phyloP scores from a whole-genome alignment of 192 early-diverging fungal species.

The Coemansia reversa region DNA sequence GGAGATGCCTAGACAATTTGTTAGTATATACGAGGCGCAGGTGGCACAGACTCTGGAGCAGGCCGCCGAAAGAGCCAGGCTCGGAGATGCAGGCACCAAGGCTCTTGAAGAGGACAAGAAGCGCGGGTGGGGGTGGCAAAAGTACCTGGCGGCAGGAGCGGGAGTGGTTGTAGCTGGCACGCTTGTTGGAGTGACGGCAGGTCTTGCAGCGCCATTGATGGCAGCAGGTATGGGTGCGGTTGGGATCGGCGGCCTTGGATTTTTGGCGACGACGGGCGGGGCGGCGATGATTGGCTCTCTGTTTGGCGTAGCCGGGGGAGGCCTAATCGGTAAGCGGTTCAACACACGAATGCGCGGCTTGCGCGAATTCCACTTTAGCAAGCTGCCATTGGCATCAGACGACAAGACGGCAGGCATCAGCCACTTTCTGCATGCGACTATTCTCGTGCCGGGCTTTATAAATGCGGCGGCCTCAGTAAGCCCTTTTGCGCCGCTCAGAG shows the following conservation, averaged over 20 bases:
- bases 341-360: slow-evolving; percentile 46
- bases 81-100: slow-evolving; percentile 42
- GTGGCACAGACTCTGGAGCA: slow-evolving; percentile 31
- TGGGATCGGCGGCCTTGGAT: slow-evolving; percentile 52
- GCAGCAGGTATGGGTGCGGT: slow-evolving; percentile 56
- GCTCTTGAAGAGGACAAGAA: slow-evolving; percentile 27
- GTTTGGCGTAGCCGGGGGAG: slow-evolving; percentile 56
- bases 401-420: background rate
- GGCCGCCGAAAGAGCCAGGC: slow-evolving; percentile 26
- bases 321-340: slow-evolving; percentile 50
- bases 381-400: slow-evolving; percentile 15
- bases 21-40: slow-evolving; percentile 33
- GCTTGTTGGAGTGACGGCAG: slow-evolving; percentile 56
- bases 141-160: slow-evolving; percentile 49
- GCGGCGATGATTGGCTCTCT: slow-evolving; percentile 53
- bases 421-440: slow-evolving; percentile 48
- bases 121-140: slow-evolving; percentile 47
- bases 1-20: slow-evolving; percentile 42
- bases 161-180: slow-evolving; percentile 51
- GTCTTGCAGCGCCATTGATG: slow-evolving; percentile 57
- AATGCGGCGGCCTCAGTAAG: slow-evolving; percentile 24
- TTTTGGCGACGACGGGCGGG: slow-evolving; percentile 48
- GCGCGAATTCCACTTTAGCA: slow-evolving; percentile 47
- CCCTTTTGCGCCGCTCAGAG: slow-evolving; percentile 27
- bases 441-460: slow-evolving; percentile 56